Percentiles rank a stretch among this genome's conserved stretches.
These are phyloP conservation scores for Irpex sp. DNA, from an alignment of 1,284 basidiomycete genomes.

Conservation along the genomic window DNA sequence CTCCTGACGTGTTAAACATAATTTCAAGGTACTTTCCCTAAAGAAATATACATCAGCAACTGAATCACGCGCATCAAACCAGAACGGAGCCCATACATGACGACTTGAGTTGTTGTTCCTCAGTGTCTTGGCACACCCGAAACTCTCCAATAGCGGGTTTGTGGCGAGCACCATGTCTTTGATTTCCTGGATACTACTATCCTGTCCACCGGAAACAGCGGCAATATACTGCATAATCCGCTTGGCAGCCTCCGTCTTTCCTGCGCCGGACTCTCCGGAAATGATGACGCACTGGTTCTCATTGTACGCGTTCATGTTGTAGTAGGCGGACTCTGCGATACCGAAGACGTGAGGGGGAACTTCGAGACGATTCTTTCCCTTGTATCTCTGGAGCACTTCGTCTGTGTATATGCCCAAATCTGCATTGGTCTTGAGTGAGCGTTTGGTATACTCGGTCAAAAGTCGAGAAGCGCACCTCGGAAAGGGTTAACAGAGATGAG, in stretches of 20 bases:
- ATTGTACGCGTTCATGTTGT: constrained; percentile 99
- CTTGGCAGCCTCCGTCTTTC: constrained; percentile 96
- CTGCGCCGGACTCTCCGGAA: constrained; percentile 96
- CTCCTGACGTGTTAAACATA: constrained; percentile 93
- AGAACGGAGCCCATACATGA: no score
- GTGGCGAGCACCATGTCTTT: constrained; percentile 99
- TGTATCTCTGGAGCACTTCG: constrained; percentile 81
- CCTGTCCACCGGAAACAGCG: constrained; percentile 85
- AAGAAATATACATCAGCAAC: neutral
- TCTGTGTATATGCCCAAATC: constrained; percentile 98
- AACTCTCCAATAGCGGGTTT: constrained; percentile 95
- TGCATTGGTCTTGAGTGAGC: constrained; percentile 26
- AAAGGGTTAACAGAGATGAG: constrained; percentile 99
- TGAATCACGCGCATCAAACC: no score
- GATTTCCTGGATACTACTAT: constrained; percentile 88
- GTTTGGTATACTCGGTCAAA: no score
- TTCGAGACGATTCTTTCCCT: constrained; percentile 97
- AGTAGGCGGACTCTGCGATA: constrained; percentile 96
- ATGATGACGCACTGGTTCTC: constrained; percentile 99
- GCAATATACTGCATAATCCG: constrained; percentile 99
- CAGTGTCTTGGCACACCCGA: constrained; percentile 99
- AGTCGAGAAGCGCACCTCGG: no score
- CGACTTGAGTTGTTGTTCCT: constrained; percentile 99
- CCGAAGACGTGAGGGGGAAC: constrained; percentile 97
- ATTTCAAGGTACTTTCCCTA: constrained; percentile 99